Base-by-base conservation (phyloP, 2,329 filamentous ascomycete species). In the Ophiostoma australiae region DNA sequence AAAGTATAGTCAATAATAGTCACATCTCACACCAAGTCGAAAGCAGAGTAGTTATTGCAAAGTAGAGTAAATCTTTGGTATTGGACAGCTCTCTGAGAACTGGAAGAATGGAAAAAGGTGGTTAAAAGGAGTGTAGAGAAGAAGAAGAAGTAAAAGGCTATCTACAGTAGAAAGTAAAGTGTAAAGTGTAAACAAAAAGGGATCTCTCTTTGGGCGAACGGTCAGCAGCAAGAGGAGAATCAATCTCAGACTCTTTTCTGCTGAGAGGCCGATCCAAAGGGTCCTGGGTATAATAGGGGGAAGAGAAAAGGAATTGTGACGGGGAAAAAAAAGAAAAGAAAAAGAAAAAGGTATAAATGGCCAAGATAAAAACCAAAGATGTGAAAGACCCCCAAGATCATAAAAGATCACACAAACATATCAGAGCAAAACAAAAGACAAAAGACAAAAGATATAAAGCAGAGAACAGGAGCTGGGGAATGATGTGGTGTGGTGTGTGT, bases 91-190 rank as follows among this genome's bases (percentile, higher is more conserved):
- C 27, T 33, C 15, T 35, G 17, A 31, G 33, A 23, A 23, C 20
- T 39, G 35, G 33, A 52, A 52, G 41, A 27, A 67, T 6, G 17
- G 17, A 37, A 58, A 27, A 44, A 48, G 8, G 15, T 69, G 11
- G n/a, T 27, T 27, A 67, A n/a, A 67, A 44, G 33, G 31, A 44
- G 67, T 67, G 37, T 68, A 4, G 68, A 70, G 58, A 65, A 69
- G 66, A 52, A 23, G 27, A 66, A 35, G 61, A 44, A 39, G 69
- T 33, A 69, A 71, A 68, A 44, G 55, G 63, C 44, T 41, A 68
- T 44, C 63, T 65, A 70, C 33, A 55, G 67, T 39, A 39, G 44
- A 27, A 27, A 27, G 44, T 39, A 27, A 37, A 20, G 61, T 31
- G 31, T 13, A 55, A 33, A 48, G 39, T 35, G 37, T 33, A 61